Evolutionary conservation across 768 basidiomycete species (phyloP).

Genomic region (Psilocybe tampanensis): DNA sequence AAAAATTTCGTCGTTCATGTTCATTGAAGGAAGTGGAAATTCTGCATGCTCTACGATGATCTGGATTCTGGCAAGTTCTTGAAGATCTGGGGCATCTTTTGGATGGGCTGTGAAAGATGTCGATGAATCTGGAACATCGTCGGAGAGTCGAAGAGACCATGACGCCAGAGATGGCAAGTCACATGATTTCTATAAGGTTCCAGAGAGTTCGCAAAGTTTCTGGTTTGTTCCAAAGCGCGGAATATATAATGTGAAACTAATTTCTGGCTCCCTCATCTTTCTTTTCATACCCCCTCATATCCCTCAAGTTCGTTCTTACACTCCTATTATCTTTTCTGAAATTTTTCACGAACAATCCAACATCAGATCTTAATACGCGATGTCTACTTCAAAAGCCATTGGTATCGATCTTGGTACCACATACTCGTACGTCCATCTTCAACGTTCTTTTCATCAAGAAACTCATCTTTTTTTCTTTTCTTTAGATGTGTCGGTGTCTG

Average conservation of each 20-base stretch:
- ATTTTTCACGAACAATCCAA: not conserved
- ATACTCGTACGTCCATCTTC: conserved; percentile 67
- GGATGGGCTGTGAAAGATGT: not conserved
- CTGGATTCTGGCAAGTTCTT: not conserved
- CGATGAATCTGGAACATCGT: not conserved
- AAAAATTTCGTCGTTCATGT: too few species aligned
- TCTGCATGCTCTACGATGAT: not conserved
- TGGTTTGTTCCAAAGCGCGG: conserved; percentile 37
- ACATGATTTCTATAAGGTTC: conserved; percentile 44
- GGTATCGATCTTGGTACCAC: conserved; percentile 94
- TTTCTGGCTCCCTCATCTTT: conserved; percentile 17
- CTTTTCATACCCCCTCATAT: conserved; percentile 18
- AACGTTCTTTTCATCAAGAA: not conserved
- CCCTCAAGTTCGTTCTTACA: conserved; percentile 13
- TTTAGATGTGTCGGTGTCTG: conserved; percentile 95
- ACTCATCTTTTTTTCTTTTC: conserved; percentile 14
- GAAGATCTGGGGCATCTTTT: conserved; percentile 7
- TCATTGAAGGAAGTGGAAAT: not conserved
- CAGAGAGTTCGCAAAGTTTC: conserved; percentile 48
- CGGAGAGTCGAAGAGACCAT: conserved; percentile 4
- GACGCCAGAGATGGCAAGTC: conserved; percentile 22
- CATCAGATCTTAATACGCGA: conserved; percentile 27
- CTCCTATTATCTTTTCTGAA: conserved; percentile 1
- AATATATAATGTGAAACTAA: conserved; percentile 36
- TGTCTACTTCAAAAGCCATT: conserved; percentile 77